Evolutionary conservation across 371 early-diverging fungal genomes (phyloP), one percentile per base, ranked within the genome.

Genomic region (Rhizopus delemar): DNA sequence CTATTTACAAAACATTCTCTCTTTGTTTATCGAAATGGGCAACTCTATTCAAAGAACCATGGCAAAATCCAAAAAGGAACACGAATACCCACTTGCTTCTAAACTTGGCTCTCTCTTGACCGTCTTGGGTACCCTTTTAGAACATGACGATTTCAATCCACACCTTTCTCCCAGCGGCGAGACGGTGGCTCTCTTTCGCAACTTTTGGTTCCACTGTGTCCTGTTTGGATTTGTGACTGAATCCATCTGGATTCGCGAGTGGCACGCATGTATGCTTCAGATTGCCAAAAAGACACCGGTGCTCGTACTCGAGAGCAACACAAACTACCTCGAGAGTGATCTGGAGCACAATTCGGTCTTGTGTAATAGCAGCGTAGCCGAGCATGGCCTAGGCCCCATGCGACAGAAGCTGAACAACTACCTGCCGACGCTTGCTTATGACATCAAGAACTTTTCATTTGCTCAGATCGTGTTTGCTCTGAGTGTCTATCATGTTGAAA

Each of bases 151-250:
- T 43, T 90, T 90, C 57, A 71, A 84, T n/a, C 84, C 84, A 7
- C 88, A 87, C 48, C 59, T 81, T 15, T 72, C 72, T 3, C 80
- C 87, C 1, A 78, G 78, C 16, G 82, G 83, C 15, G 94, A 92
- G 51, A 74, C 85, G 5, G 82, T 85, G 0, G 71, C 83, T 36
- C 73, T 89, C 13, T 93, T 93, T 79, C 84, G 96, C 36, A 93
- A 93, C 65, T 75, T 90, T 12, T 97, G 98, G 98, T 88, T 96
- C 65, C 89, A 92, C 56, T 83, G 92, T 57, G 88, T 94, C 5
- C 65, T 92, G 5, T 89, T 85, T 70, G 90, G 93, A 2, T 88
- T 91, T 59, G 78, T 89, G n/a, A 82, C 87, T 5, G 89, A 92
- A 41, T 82, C 89, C 2, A 74, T 82, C 8, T 94, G 93, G 89